These are phyloP conservation scores for Neofusicoccum umdonicola DNA, from an alignment of 2,329 filamentous ascomycete genomes.

Conservation along the genomic window DNA sequence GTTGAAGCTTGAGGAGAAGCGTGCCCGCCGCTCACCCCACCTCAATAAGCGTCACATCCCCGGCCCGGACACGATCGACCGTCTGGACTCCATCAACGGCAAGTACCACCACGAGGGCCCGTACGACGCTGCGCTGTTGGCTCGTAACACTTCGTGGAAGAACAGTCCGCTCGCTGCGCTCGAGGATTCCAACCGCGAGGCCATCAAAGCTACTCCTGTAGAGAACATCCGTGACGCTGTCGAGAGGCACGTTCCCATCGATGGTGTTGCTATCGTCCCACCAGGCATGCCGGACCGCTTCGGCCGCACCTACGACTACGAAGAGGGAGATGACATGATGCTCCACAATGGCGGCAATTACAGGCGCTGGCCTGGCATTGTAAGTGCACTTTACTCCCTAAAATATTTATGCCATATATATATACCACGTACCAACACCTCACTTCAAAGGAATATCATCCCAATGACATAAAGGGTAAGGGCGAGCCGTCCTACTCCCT, in stretches of 20 bases:
- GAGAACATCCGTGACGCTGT: conserved; percentile 77
- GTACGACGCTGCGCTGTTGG: conserved; percentile 76
- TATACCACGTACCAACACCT: background rate
- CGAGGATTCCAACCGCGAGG: conserved; percentile 68
- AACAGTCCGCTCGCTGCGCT: conserved; percentile 75
- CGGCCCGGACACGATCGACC: conserved; percentile 75
- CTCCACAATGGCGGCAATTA: conserved; percentile 78
- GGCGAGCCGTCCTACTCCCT: conserved; percentile 72
- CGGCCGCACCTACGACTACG: conserved; percentile 72
- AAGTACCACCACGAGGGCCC: conserved; percentile 88
- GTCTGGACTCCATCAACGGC: conserved; percentile 66
- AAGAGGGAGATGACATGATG: conserved; percentile 86
- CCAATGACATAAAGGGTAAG: conserved; percentile 78
- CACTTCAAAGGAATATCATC: conserved; percentile 57
- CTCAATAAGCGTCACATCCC: conserved; percentile 65
- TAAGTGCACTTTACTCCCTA: conserved; percentile 47
- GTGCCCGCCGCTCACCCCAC: conserved; percentile 65
- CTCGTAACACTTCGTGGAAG: conserved; percentile 65
- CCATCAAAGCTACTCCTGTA: conserved; percentile 73
- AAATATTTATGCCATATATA: too few relatives aligned
- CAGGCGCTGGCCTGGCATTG: conserved; percentile 69
- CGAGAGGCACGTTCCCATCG: conserved; percentile 70
- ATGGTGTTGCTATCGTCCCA: conserved; percentile 75
- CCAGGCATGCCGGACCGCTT: conserved; percentile 66
- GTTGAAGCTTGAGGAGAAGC: conserved; percentile 60